Evolutionary conservation across 2,329 filamentous ascomycete species (phyloP), one percentile per base, ranked within the genome.

Genomic region (Bertia moriformis): DNA sequence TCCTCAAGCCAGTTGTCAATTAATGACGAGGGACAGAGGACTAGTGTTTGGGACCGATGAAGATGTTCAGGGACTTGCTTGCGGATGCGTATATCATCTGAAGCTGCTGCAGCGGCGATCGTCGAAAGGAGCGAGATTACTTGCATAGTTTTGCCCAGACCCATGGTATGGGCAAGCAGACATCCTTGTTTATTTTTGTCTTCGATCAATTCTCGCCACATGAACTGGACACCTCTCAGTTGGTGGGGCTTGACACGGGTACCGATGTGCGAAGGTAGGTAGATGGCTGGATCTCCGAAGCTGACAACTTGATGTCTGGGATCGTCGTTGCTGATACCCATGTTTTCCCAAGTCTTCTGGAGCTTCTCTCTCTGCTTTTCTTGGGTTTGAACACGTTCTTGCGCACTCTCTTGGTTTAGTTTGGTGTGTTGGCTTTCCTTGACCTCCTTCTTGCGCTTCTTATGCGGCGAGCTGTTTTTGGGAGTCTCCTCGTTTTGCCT

Each of bases 141-240:
- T 52, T 78, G 73, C 61, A 75, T 69, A 0, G 73, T 76, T 50
- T 78, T 78, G 12, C 73, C 73, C 14, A 78, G 51, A 3, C 73
- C 73, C 73, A 77, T 77, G 0, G 71, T 51, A 40, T 51, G 49
- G 1, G 49, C 48, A 27, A 51, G 39, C 13, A 51, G 40, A 7
- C 44, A 48, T 14, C 49, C 49, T 20, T 40, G 43, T 18, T 42
- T 40, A 29, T 42, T 40, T 4, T 42, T 39, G 2, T 39, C 37
- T 19, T 43, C 39, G 1, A 74, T 65, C 33, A 77, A 48, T 42
- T 75, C 70, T 39, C 68, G 61, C 71, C 73, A 78, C 59, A 78
- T 61, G 50, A 77, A 77, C 19, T 64, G 67, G 15, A 77, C 59
- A 2, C 73, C 73, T 14, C 58, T 55, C 32, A 74, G 51, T 44